These are phyloP conservation scores for Geotrichum klebahnii DNA, from an alignment of 1,139 yeast genomes.

Conservation along the genomic window DNA sequence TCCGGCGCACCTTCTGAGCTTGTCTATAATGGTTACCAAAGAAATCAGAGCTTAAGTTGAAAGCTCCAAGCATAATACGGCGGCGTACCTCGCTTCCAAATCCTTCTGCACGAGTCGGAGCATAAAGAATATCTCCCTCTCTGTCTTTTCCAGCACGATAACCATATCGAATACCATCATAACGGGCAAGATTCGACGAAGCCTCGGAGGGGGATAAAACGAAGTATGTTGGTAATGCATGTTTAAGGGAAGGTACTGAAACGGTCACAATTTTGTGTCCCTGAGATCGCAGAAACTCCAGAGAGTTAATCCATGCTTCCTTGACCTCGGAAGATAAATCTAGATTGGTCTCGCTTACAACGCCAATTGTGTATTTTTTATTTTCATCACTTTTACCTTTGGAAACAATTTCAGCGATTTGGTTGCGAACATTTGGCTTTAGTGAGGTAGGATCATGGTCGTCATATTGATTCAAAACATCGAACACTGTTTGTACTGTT, in stretches of 20 bases:
- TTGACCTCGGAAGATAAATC: constrained; percentile 52
- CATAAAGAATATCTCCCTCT: constrained; percentile 44
- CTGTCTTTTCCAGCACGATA: constrained; percentile 44
- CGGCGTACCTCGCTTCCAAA: constrained; percentile 82
- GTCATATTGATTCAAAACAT: constrained; percentile 58
- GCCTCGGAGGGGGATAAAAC: constrained; percentile 92
- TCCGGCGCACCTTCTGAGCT: constrained; percentile 66
- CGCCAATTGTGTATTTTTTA: constrained; percentile 53
- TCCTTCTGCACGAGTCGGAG: constrained; percentile 56
- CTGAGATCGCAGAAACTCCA: constrained; percentile 43
- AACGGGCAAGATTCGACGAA: constrained; percentile 82
- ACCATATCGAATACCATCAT: constrained; percentile 88
- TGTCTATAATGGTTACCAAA: constrained; percentile 72
- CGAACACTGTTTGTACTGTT: constrained; percentile 49
- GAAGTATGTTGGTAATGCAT: constrained; percentile 77
- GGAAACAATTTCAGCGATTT: constrained; percentile 24
- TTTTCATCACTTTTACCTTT: constrained; percentile 13
- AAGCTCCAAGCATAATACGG: constrained; percentile 80
- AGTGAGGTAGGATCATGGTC: constrained; percentile 77
- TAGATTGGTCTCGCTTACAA: constrained; percentile 63
- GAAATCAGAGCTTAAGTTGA: constrained; percentile 70
- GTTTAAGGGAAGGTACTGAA: constrained; percentile 63
- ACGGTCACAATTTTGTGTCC: constrained; percentile 61
- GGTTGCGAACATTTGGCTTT: constrained; percentile 33
- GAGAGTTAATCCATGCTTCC: constrained; percentile 46